Conservation (phyloP, 2,329 filamentous ascomycete species). For the Colletotrichum orchidophilum region DNA sequence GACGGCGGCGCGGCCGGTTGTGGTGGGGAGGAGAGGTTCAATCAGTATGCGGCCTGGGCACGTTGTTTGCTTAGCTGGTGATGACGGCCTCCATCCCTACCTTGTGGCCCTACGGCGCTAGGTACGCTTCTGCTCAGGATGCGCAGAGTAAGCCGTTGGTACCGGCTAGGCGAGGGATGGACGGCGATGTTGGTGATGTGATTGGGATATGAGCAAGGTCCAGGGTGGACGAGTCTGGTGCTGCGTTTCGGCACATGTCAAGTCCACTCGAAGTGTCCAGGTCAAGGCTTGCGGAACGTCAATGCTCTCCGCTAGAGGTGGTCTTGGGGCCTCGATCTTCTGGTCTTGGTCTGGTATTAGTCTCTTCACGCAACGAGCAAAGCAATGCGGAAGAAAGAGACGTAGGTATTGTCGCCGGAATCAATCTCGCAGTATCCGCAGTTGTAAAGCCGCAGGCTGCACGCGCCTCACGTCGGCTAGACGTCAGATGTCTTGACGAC, state of each 20-base stretch:
- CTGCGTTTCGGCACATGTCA: not conserved
- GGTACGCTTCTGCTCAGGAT: conserved; percentile 8
- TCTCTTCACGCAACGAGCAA: not conserved
- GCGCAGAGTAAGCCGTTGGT: not conserved
- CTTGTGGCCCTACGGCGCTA: conserved; percentile 9
- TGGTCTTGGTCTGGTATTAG: not conserved
- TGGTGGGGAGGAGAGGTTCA: conserved; percentile 13
- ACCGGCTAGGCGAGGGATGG: not conserved
- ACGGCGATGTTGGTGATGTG: conserved; percentile 11
- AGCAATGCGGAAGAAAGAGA: not conserved
- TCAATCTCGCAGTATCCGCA: conserved; percentile 10
- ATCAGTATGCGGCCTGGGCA: conserved; percentile 30
- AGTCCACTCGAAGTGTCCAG: not conserved
- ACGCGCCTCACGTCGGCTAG: conserved; percentile 21
- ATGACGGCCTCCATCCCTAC: conserved; percentile 20
- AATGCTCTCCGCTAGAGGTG: conserved; percentile 5
- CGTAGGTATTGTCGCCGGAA: not conserved
- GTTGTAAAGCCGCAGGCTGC: conserved; percentile 2
- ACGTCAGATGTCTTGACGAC: conserved; percentile 33
- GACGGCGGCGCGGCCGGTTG: not conserved
- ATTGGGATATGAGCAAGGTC: conserved; percentile 7
- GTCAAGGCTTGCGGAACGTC: conserved; percentile 16
- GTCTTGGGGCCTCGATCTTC: not conserved
- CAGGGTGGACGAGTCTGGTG: conserved; percentile 14
- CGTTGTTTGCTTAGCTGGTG: conserved; percentile 25